Conservation (phyloP, 345 rosid genomes). For the Moricandia arvensis region DNA sequence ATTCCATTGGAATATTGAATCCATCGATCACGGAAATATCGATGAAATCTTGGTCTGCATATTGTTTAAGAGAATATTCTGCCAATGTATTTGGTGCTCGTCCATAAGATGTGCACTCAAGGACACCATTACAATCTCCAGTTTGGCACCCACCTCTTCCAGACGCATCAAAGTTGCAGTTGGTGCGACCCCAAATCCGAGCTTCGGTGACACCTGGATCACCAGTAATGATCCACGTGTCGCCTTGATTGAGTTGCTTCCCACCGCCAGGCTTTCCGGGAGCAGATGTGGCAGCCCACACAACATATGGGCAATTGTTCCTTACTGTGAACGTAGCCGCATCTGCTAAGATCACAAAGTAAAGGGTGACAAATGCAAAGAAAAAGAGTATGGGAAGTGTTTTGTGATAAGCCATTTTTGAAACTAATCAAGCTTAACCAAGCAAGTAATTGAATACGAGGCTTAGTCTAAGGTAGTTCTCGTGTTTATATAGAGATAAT, state of each 20-base stretch:
- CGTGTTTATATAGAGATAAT: slow-evolving; percentile 14
- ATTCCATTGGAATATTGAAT: slow-evolving; percentile 49
- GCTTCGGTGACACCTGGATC: slow-evolving; percentile 29
- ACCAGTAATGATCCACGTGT: slow-evolving; percentile 29
- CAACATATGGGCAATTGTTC: slow-evolving; percentile 39
- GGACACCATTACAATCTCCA: slow-evolving; percentile 37
- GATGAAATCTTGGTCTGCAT: slow-evolving; percentile 22
- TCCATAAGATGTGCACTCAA: slow-evolving; percentile 33
- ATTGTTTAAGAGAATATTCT: slow-evolving; percentile 30
- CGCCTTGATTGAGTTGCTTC: slow-evolving; percentile 28
- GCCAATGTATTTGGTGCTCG: slow-evolving; percentile 37
- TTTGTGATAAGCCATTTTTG: slow-evolving; percentile 10
- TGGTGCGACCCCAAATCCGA: slow-evolving; percentile 41
- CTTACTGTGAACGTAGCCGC: slow-evolving; percentile 19
- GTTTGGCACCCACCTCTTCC: slow-evolving; percentile 36
- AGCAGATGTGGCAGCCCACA: slow-evolving; percentile 40
- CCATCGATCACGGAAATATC: slow-evolving; percentile 51
- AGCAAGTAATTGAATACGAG: not conserved
- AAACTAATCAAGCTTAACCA: not conserved
- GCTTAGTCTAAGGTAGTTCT: not conserved
- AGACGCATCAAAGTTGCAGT: slow-evolving; percentile 30
- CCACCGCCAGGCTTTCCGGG: slow-evolving; percentile 43
- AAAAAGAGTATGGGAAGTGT: not conserved
- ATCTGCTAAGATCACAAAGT: not conserved
- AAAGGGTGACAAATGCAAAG: slow-evolving; percentile 13